Base-by-base conservation (phyloP, 73 alveolate genomes). In the Paramecium sexaurelia region DNA sequence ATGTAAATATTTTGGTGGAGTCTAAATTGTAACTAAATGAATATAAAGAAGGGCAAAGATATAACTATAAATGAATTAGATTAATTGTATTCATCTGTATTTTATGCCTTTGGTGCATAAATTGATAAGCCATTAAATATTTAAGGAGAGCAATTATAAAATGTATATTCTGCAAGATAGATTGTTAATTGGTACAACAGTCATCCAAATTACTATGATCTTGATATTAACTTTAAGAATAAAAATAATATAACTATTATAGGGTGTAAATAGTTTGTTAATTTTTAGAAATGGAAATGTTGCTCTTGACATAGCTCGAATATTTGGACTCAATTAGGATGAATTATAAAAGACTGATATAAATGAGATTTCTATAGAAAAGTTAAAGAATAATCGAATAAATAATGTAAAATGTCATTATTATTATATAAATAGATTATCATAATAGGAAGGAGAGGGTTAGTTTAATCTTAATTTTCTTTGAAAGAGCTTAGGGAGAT, bases 111-210 rank as follows among this genome's bases (percentile, higher is more conserved):
- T 89, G 99, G 99, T 22, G 97, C 97, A 10, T 55, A 91, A 15
- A 33, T 47, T 85, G 98, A 93, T 55, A 75, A 94, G 22, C 43
- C 55, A 29, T 92, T 95, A 10, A 71, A 86, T 32, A 95, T 85
- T 67, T 51, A 33, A 17, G 89, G 90, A 33, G 85, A 73, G 35
- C 66, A 87, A 32, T 87, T 84, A 47, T 27, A 85, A 20, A 89
- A 92, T 27, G 91, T 96, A 1, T 57, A 75, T 51, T 89, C 97
- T 8, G 94, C 96, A 5, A 56, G 95, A 13, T 35, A 88, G n/a
- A 32, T 96, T 11, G 97, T 92, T 37, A 93, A 94, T 89, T 96
- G 99, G 97, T 96, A 96, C 55, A 96, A 95, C 69, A 97, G 97
- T 41, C 91, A 93, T 55, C 95, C 96, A 40, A 91, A 86, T 82